Percentiles rank a stretch among this genome's conserved stretches.
These are phyloP conservation scores for Ophiostoma montium DNA, from an alignment of 2,329 filamentous ascomycete species.

Conservation along the genomic window DNA sequence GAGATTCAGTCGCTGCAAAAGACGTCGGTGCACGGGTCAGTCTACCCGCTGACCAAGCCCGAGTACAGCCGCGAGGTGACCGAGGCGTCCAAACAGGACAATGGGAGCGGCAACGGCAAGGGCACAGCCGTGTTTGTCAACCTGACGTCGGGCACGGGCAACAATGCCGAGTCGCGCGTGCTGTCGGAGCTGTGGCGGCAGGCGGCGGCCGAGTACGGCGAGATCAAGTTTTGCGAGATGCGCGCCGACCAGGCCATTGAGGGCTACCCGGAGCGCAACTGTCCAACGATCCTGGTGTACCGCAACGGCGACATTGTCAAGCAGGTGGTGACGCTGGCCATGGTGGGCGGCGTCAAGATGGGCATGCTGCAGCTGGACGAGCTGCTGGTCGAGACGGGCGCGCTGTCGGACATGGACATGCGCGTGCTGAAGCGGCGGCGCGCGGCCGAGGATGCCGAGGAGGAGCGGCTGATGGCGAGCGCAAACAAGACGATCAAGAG, in stretches of 20 bases:
- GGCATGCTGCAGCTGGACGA: conserved; percentile 64
- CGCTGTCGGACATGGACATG: conserved; percentile 63
- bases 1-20: conserved; percentile 65
- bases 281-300: conserved; percentile 86
- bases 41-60: conserved; percentile 88
- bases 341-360: conserved; percentile 59
- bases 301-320: conserved; percentile 82
- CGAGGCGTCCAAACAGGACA: conserved; percentile 52
- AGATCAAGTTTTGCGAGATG: conserved; percentile 97
- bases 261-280: conserved; percentile 88
- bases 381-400: conserved; percentile 68
- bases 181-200: conserved; percentile 76
- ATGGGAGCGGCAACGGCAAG: background rate
- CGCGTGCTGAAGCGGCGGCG: conserved; percentile 52
- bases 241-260: conserved; percentile 86
- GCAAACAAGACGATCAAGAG: conserved; percentile 21
- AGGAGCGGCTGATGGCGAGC: conserved; percentile 38
- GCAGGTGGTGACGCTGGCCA: conserved; percentile 80
- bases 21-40: conserved; percentile 71
- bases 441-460: conserved; percentile 45
- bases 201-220: conserved; percentile 71
- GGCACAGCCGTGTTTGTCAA: conserved; percentile 53
- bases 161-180: conserved; percentile 73
- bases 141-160: conserved; percentile 61
- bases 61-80: conserved; percentile 89